Evolutionary conservation across 257 asterid species (phyloP), one percentile per base, ranked within the genome.

Genomic region (Fraxinus quadrangulata): DNA sequence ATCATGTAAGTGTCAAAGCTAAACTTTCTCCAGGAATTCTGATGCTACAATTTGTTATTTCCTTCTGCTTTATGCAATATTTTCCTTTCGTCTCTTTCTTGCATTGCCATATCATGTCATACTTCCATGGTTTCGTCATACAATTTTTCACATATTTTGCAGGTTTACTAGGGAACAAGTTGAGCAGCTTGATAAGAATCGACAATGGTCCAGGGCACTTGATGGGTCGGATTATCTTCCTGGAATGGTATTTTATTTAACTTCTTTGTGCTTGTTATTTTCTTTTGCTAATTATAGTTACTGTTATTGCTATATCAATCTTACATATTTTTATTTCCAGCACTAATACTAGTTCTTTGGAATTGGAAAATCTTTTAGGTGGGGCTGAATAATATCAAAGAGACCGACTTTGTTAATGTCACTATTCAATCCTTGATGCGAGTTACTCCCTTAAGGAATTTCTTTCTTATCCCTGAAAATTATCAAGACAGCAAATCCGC

Each of bases 201-300:
- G 96, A 73, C 98, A 90, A 68, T 96, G 98, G 99, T 96, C 99
- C 63, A 92, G 99, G 88, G 96, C 99, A 59, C 98, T 96, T 69
- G 99, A 96, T 88, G 99, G 97, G 51, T 93, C 99, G 69, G 97
- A 96, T 87, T 96, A 96, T 89, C 98, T 96, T 80, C 99, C 97
- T 69, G 99, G 99, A 87, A 96, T 94, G 95, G 99, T 96, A 86
- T 56, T 69, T 42, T 56, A 70, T 1, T 59, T 28, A 28, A 16
- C 67, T 80, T 73, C 21, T 42, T 42, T 7, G 7, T 63, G 34
- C 34, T 79, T 79, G 19, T 40, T 71, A 21, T 49, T 78, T 16
- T 74, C 59, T 36, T 71, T 10, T 42, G 2, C 42, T 72, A 40
- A 76, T 63, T 49, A 39, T 14, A 17, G 39, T 63, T 28, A 28